Conservation (phyloP, 106 monocot genomes). For the Ottelia alismoides region DNA sequence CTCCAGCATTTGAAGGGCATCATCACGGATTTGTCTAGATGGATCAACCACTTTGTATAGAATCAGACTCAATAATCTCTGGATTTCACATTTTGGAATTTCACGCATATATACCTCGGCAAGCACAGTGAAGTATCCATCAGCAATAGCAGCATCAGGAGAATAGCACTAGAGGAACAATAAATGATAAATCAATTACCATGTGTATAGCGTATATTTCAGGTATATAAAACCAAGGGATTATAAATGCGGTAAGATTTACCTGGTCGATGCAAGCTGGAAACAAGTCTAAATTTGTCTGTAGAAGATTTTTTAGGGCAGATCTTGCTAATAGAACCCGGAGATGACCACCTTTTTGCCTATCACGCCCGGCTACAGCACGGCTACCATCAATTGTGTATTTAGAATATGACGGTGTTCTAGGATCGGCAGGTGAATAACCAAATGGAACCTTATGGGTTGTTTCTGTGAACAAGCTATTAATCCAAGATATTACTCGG, state of each 20-base stretch:
- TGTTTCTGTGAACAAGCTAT: conserved; percentile 66
- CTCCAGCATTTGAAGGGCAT: conserved; percentile 97
- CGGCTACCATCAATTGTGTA: conserved; percentile 49
- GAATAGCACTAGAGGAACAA: conserved; percentile 67
- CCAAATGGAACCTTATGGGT: conserved; percentile 63
- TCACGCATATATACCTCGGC: conserved; percentile 99
- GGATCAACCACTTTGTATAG: conserved; percentile 98
- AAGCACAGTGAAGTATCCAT: conserved; percentile 93
- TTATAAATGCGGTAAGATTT: neutral
- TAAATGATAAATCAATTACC: neutral
- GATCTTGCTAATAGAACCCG: conserved; percentile 78
- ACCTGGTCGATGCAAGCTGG: conserved; percentile 98
- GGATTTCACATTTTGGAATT: conserved; percentile 89
- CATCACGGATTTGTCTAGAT: conserved; percentile 74
- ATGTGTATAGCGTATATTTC: neutral
- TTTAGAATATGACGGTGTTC: conserved; percentile 82
- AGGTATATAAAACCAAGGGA: no score
- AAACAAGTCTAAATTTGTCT: conserved; percentile 88
- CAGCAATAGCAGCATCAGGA: conserved; percentile 63
- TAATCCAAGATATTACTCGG: conserved; percentile 79
- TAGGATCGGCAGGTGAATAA: conserved; percentile 79
- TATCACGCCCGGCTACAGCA: conserved; percentile 42
- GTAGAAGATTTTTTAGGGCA: conserved; percentile 91
- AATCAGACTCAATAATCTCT: conserved; percentile 86
- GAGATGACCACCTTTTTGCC: conserved; percentile 48